Evolutionary conservation across 306 rosid species (phyloP), one percentile per base, ranked within the genome.

Genomic region (Citrullus mucosospermus): DNA sequence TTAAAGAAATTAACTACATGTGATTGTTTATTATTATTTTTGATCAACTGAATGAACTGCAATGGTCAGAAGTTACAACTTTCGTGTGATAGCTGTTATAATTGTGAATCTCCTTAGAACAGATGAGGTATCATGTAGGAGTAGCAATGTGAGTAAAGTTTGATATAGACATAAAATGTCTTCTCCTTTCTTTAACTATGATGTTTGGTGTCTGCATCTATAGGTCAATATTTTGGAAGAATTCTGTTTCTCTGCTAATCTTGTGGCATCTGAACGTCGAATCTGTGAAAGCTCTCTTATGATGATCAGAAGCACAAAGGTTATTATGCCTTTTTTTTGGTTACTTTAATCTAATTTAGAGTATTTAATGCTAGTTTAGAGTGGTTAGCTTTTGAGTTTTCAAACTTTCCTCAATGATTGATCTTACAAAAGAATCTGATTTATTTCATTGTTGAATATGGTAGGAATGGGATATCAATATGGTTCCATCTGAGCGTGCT

Each of bases 201-300:
- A 50, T 32, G 51, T 83, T 78, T 77, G 56, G 60, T 43, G 6
- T 76, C 78, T 79, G 32, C 66, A 81, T 58, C 68, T 72, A 63
- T 62, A 88, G 91, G 88, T 78, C 38, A 78, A 75, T 79, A 79
- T 88, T 78, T 77, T 88, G 50, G 89, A 88, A 79, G 89, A 88
- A 74, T 80, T 88, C 46, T 83, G 78, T 56, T 65, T 76, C 77
- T 81, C 88, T 57, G 75, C 85, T 68, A 51, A 80, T 77, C 79
- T 78, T 76, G 85, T 51, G 30, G 81, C 75, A 28, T 38, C 81
- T 36, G 88, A 84, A 59, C 83, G 61, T 77, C 81, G 18, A 73
- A 77, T 80, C 59, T 39, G 83, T 77, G 78, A 66, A 67, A 38
- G 72, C 12, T 82, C 85, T 78, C 84, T 88, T 28, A 69, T 75